These are phyloP conservation scores for Backusella westeae DNA, from an alignment of 192 early-diverging fungal species.

Conservation along the genomic window DNA sequence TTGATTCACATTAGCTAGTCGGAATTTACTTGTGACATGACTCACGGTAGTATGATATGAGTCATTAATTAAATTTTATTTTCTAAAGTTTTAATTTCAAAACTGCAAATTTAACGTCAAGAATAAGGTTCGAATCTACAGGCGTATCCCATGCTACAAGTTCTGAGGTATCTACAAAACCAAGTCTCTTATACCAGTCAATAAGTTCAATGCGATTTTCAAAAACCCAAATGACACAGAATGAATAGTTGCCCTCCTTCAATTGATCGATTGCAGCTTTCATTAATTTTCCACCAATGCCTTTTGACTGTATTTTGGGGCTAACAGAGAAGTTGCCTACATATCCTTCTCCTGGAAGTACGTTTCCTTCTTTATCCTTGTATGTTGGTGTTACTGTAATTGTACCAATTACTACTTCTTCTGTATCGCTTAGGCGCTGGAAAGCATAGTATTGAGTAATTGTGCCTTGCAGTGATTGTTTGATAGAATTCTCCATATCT, in stretches of 20 bases:
- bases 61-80: background rate
- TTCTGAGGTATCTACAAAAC: conserved; percentile 44
- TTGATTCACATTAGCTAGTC: background rate
- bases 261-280: conserved; percentile 32
- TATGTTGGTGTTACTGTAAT: conserved; percentile 38
- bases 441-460: conserved; percentile 34
- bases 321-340: conserved; percentile 45
- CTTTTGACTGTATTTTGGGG: conserved; percentile 42
- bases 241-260: conserved; percentile 16
- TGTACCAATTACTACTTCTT: conserved; percentile 40
- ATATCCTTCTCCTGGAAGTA: conserved; percentile 32
- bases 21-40: background rate
- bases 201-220: conserved; percentile 41
- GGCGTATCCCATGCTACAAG: conserved; percentile 15
- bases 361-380: background rate
- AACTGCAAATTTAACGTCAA: background rate
- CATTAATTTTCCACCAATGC: conserved; percentile 47
- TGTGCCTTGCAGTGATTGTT: conserved; percentile 27
- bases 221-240: conserved; percentile 39
- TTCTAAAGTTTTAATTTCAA: background rate
- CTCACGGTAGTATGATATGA: background rate
- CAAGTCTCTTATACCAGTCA: conserved; percentile 44
- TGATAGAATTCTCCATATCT: conserved; percentile 27
- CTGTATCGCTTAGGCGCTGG: conserved; percentile 3
- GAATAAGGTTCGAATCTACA: background rate